Conservation (phyloP, 1,284 basidiomycete species). For the Ganoderma multipileum region DNA sequence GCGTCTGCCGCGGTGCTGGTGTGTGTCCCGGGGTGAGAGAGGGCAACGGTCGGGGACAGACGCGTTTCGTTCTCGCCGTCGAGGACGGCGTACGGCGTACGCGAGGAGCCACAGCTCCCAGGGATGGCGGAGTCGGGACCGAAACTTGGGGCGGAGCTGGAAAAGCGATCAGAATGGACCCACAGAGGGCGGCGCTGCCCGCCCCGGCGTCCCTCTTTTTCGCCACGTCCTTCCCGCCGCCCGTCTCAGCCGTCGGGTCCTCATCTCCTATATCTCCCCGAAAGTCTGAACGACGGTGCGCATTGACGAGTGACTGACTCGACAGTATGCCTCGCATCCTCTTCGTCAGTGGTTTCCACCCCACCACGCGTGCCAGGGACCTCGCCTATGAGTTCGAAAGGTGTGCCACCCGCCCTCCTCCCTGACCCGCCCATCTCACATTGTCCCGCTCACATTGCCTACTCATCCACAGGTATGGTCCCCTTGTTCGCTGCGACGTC, state of each 20-base stretch:
- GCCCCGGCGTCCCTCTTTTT: background rate
- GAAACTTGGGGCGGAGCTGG: constrained; percentile 4
- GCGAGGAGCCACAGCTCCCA: too few relatives aligned
- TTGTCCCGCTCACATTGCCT: background rate
- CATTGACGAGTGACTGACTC: constrained; percentile 11
- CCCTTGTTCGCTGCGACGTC: constrained; percentile 86
- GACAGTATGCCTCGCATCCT: constrained; percentile 72
- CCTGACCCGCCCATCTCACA: background rate
- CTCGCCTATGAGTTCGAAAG: constrained; percentile 89
- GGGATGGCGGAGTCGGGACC: background rate
- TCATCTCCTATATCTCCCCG: constrained; percentile 1
- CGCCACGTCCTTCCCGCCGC: constrained; percentile 21
- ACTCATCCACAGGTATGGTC: constrained; percentile 63
- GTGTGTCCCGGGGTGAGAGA: background rate
- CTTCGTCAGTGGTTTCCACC: constrained; percentile 87
- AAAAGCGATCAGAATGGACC: constrained; percentile 12
- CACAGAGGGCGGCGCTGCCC: constrained; percentile 16
- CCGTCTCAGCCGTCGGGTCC: background rate
- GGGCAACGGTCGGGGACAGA: background rate
- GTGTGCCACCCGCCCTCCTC: constrained; percentile 47
- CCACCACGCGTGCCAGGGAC: constrained; percentile 79
- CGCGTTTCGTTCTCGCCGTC: background rate
- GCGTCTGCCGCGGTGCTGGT: background rate
- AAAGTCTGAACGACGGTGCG: constrained; percentile 1
- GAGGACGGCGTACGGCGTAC: background rate